phyloP scores from a whole-genome alignment of 2,329 filamentous ascomycete species.

The Erysiphe pulchra region DNA sequence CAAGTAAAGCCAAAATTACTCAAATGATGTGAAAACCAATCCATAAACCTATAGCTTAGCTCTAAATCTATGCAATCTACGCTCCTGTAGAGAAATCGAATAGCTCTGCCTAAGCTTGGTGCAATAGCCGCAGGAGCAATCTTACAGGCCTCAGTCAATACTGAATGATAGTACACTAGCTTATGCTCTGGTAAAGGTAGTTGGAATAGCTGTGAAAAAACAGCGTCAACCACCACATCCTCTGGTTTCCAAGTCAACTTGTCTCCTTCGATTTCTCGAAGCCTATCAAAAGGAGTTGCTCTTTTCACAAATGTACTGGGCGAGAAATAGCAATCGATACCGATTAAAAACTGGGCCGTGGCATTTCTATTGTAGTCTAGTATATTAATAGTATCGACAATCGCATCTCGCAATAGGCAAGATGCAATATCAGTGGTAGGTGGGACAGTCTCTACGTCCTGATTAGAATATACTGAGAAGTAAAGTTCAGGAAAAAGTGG shows the following conservation, averaged over 20 bases:
- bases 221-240: constrained; percentile 88
- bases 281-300: constrained; percentile 73
- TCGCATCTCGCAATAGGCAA: constrained; percentile 58
- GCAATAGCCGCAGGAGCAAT: constrained; percentile 90
- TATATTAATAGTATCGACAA: constrained; percentile 82
- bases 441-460: constrained; percentile 76
- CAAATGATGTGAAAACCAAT: constrained; percentile 94
- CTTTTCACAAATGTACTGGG: constrained; percentile 79
- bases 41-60: constrained; percentile 63
- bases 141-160: constrained; percentile 88
- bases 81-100: constrained; percentile 71
- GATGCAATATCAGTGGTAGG: constrained; percentile 49
- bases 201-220: constrained; percentile 85
- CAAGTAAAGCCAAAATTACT: constrained; percentile 98
- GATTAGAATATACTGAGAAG: constrained; percentile 72
- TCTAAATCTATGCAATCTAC: constrained; percentile 67
- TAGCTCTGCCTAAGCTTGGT: constrained; percentile 75
- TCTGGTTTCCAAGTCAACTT: constrained; percentile 86
- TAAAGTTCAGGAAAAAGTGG: constrained; percentile 79
- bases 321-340: constrained; percentile 85
- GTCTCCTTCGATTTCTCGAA: constrained; percentile 39
- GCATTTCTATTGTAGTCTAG: constrained; percentile 79
- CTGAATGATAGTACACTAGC: constrained; percentile 84
- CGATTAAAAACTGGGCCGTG: constrained; percentile 70
- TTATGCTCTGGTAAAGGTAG: constrained; percentile 76